phyloP scores from a whole-genome alignment of 2,329 filamentous ascomycete species.

The Cadophora luteo-olivacea region DNA sequence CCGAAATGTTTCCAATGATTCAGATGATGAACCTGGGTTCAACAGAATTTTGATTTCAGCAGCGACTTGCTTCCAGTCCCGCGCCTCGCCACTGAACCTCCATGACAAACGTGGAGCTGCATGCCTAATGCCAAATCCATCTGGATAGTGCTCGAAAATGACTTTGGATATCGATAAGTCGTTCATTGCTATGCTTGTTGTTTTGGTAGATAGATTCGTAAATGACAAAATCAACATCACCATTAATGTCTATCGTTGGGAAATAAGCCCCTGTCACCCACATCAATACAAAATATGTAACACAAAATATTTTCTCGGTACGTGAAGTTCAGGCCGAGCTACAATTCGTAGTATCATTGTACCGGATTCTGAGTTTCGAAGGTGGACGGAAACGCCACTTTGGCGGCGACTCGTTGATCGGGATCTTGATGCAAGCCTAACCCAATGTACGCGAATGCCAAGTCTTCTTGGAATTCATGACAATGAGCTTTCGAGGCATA shows the following conservation, averaged over 20 bases:
- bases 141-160: background rate
- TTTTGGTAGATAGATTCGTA: background rate
- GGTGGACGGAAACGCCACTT: background rate
- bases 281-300: background rate
- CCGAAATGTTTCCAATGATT: no score
- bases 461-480: background rate
- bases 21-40: no score
- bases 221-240: background rate
- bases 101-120: background rate
- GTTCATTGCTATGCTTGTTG: background rate
- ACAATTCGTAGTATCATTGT: background rate
- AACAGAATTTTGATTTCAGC: background rate
- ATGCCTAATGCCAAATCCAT: no score
- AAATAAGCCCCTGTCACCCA: no score
- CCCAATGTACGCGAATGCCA: no score
- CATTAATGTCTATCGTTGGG: background rate
- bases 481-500: background rate
- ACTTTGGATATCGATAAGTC: background rate
- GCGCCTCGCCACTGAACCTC: background rate
- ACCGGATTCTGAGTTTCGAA: background rate
- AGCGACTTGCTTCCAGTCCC: background rate
- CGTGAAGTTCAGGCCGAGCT: background rate
- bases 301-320: background rate
- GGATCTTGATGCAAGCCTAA: background rate
- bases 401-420: background rate